Percentiles rank a stretch among this genome's conserved stretches.
phyloP scores from a whole-genome alignment of 495 filamentous ascomycete species.

The Penicillium crystallinum region DNA sequence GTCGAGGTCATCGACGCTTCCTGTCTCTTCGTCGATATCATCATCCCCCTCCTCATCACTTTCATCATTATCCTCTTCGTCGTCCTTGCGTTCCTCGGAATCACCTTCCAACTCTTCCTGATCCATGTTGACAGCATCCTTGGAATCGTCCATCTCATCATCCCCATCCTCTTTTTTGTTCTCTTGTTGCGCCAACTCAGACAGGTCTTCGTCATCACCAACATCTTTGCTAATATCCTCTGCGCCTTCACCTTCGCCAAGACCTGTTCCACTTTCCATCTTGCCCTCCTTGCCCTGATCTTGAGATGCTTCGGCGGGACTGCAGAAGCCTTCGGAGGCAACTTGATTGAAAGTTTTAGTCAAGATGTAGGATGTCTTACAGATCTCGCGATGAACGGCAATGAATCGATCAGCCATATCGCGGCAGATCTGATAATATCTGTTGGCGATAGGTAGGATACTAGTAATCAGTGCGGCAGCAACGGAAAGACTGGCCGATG shows the following conservation, averaged over 20 bases:
- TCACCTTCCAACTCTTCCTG: slow-evolving; percentile 66
- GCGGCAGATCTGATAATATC: slow-evolving; percentile 60
- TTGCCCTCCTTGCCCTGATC: slow-evolving; percentile 64
- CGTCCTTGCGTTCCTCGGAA: slow-evolving; percentile 50
- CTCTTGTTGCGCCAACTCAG: slow-evolving; percentile 81
- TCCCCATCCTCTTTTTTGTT: slow-evolving; percentile 57
- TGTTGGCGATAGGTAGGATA: slow-evolving; percentile 66
- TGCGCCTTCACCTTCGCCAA: slow-evolving; percentile 92
- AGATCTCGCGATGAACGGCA: slow-evolving; percentile 59
- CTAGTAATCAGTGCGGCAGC: slow-evolving; percentile 59
- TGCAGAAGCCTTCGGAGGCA: slow-evolving; percentile 82
- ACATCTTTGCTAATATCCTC: slow-evolving; percentile 98
- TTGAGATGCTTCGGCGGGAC: slow-evolving; percentile 69
- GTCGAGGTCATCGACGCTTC: slow-evolving; percentile 84
- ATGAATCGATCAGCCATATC: slow-evolving; percentile 48
- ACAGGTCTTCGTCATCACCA: slow-evolving; percentile 84
- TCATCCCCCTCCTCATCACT: slow-evolving; percentile 51
- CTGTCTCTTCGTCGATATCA: slow-evolving; percentile 81
- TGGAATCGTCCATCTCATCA: slow-evolving; percentile 62
- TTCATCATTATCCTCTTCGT: slow-evolving; percentile 57
- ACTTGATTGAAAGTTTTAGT: slow-evolving; percentile 70
- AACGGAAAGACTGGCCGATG: slow-evolving; percentile 35
- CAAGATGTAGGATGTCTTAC: slow-evolving; percentile 68
- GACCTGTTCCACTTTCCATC: slow-evolving; percentile 85
- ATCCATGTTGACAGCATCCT: slow-evolving; percentile 92